Percentiles rank a stretch among this genome's conserved stretches.
Evolutionary conservation across 345 rosid genomes (phyloP).

Genomic region (Gossypium anomalum): DNA sequence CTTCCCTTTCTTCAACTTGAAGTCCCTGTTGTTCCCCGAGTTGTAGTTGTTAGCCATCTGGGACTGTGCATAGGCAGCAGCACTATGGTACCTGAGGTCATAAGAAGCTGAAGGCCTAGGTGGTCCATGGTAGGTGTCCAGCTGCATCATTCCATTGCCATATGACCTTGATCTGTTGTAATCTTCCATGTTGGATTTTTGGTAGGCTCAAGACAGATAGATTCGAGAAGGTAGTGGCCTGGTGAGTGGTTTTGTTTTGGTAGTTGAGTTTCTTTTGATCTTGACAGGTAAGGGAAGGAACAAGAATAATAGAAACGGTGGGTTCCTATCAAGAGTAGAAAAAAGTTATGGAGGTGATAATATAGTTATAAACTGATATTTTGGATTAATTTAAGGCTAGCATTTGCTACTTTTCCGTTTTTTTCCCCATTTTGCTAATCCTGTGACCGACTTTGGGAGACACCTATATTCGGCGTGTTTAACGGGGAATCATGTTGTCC

Average conservation of each 20-base stretch:
- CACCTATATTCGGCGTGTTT: constrained; percentile 22
- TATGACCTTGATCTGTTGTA: constrained; percentile 53
- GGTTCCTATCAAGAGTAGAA: neutral
- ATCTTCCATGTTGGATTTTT: constrained; percentile 50
- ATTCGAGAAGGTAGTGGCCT: neutral
- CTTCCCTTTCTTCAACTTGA: constrained; percentile 54
- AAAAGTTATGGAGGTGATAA: neutral
- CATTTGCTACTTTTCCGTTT: neutral
- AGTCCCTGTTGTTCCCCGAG: constrained; percentile 20
- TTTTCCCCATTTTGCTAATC: neutral
- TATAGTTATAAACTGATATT: neutral
- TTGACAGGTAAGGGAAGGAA: constrained; percentile 9
- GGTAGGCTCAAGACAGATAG: constrained; percentile 6
- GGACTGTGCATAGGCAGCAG: constrained; percentile 49
- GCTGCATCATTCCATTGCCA: constrained; percentile 47
- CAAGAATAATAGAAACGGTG: neutral
- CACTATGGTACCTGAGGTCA: constrained; percentile 61
- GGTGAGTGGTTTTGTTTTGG: neutral
- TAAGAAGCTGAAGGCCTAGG: constrained; percentile 30
- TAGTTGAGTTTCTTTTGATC: constrained; percentile 16
- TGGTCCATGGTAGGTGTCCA: constrained; percentile 51
- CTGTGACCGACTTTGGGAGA: neutral
- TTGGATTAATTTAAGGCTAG: neutral
- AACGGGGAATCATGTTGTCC: constrained; percentile 22
- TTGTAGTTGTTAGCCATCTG: constrained; percentile 37